Percentiles rank a stretch among this genome's conserved stretches.
phyloP scores from a whole-genome alignment of 768 basidiomycete species.

The Sutorius australiensis region DNA sequence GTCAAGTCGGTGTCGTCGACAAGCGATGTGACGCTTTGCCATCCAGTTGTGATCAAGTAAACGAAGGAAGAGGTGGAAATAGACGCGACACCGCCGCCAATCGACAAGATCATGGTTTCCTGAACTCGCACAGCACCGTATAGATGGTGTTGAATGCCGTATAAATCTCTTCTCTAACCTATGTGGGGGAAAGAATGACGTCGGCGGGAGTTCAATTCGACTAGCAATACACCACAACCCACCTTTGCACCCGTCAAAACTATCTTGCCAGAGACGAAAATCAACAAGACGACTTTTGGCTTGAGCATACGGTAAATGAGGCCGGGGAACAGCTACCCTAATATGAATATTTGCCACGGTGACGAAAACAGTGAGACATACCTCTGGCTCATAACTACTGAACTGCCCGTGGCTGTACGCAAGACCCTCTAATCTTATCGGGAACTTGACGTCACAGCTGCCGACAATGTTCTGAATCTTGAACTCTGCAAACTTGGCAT shows the following conservation, averaged over 20 bases:
- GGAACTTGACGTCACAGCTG: constrained; percentile 97
- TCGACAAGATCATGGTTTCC: constrained; percentile 56
- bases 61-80: background rate
- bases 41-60: background rate
- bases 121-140: constrained; percentile 93
- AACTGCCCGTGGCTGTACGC: constrained; percentile 98
- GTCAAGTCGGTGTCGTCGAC: constrained; percentile 2
- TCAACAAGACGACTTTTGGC: constrained; percentile 96
- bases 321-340: constrained; percentile 86
- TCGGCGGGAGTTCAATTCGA: constrained; percentile 38
- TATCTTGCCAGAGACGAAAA: constrained; percentile 99
- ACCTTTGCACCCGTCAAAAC: constrained; percentile 99
- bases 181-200: constrained; percentile 31
- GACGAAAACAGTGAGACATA: constrained; percentile 35
- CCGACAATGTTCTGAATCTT: constrained; percentile 99
- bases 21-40: background rate
- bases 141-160: constrained; percentile 99
- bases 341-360: background rate
- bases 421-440: constrained; percentile 94
- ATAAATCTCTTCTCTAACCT: constrained; percentile 99
- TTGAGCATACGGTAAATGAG: constrained; percentile 99
- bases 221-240: constrained; percentile 21
- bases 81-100: background rate
- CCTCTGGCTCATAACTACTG: constrained; percentile 97
- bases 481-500: constrained; percentile 98